These are phyloP conservation scores for Thielaviopsis punctulata DNA, from an alignment of 2,329 filamentous ascomycete species.

Conservation along the genomic window DNA sequence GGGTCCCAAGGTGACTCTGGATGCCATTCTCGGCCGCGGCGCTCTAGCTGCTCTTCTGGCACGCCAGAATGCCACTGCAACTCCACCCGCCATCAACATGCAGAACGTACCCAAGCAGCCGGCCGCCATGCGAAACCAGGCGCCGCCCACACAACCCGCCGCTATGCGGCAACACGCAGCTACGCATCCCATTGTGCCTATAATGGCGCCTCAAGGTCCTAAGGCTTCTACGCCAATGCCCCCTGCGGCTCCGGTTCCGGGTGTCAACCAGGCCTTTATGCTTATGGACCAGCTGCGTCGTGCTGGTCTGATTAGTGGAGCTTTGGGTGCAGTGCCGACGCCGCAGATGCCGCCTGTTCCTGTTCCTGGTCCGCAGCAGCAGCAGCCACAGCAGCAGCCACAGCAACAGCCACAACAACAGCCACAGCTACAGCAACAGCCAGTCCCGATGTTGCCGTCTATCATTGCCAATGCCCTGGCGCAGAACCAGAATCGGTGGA, in stretches of 20 bases:
- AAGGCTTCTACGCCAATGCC: neutral
- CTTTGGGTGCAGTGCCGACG: slow-evolving; percentile 23
- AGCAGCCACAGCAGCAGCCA: neutral
- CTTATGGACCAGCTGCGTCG: slow-evolving; percentile 51
- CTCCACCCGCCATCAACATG: slow-evolving; percentile 15
- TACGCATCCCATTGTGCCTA: slow-evolving; percentile 5
- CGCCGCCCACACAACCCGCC: neutral
- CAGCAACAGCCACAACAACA: too few species aligned
- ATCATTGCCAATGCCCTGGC: slow-evolving; percentile 22
- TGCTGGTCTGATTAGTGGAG: slow-evolving; percentile 43
- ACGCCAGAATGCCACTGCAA: slow-evolving; percentile 20
- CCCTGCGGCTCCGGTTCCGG: slow-evolving; percentile 18
- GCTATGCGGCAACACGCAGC: slow-evolving; percentile 33
- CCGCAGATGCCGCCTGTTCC: slow-evolving; percentile 19
- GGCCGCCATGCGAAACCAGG: neutral
- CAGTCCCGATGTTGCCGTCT: slow-evolving; percentile 16
- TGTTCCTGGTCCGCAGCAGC: slow-evolving; percentile 14
- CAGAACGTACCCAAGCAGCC: neutral
- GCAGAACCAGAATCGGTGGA: slow-evolving; percentile 12
- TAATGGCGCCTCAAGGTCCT: slow-evolving; percentile 14
- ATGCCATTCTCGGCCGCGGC: slow-evolving; percentile 41
- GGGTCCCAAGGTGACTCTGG: slow-evolving; percentile 27
- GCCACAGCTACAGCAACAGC: too few species aligned
- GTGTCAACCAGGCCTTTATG: slow-evolving; percentile 33
- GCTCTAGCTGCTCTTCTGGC: slow-evolving; percentile 42